Percentiles rank a stretch among this genome's conserved stretches.
phyloP scores from a whole-genome alignment of 805 yeast species.

The Brettanomyces custersianus region DNA sequence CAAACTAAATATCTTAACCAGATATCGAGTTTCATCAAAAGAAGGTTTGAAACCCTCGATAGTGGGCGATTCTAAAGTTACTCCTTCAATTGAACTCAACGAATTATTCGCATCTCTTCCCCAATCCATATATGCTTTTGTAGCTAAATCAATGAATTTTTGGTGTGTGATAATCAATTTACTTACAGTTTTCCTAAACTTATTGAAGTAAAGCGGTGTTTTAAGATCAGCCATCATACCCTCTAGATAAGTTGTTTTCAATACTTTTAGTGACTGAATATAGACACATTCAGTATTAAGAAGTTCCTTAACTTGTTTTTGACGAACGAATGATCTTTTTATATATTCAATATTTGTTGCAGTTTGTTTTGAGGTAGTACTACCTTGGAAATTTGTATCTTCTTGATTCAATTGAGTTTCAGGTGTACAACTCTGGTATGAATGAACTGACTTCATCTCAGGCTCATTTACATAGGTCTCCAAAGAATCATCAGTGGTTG shows the following conservation, averaged over 20 bases:
- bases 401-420: too few species aligned
- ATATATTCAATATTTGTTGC: neutral
- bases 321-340: constrained; percentile 15
- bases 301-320: constrained; percentile 33
- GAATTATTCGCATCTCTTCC: constrained; percentile 6
- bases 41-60: constrained; percentile 16
- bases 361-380: too few species aligned
- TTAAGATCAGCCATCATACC: constrained; percentile 27
- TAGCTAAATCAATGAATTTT: constrained; percentile 21
- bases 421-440: too few species aligned
- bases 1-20: constrained; percentile 13
- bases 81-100: constrained; percentile 6
- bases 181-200: constrained; percentile 20
- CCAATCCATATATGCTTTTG: constrained; percentile 16
- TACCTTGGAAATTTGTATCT: too few species aligned
- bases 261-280: constrained; percentile 33
- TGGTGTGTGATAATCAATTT: constrained; percentile 26
- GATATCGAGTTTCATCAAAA: constrained; percentile 12
- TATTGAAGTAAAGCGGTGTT: constrained; percentile 27
- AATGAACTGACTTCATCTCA: too few species aligned
- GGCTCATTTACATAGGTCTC: too few species aligned
- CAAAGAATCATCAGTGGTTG: too few species aligned
- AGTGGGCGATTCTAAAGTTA: constrained; percentile 14
- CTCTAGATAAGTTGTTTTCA: constrained; percentile 35
- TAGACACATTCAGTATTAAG: constrained; percentile 40